These are phyloP conservation scores for Nasturtium officinale DNA, from an alignment of 345 rosid genomes.

Conservation along the genomic window DNA sequence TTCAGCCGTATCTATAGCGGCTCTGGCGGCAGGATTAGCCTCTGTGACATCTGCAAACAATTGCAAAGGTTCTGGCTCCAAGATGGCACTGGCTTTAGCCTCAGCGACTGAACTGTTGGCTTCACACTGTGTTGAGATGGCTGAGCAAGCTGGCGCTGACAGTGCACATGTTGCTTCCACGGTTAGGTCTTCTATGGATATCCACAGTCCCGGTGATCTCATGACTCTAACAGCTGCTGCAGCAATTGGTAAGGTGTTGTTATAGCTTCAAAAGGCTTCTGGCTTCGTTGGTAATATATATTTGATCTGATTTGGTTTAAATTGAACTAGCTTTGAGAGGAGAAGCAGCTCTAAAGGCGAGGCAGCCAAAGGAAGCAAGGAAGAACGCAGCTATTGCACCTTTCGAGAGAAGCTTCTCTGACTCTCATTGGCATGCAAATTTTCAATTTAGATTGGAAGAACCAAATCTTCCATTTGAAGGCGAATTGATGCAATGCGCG, in stretches of 20 bases:
- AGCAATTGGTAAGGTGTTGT: slow-evolving; percentile 68
- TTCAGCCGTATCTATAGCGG: slow-evolving; percentile 81
- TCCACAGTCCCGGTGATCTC: slow-evolving; percentile 78
- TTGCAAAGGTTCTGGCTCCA: slow-evolving; percentile 52
- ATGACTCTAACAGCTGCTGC: slow-evolving; percentile 95
- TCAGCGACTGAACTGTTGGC: slow-evolving; percentile 91
- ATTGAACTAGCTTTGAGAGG: slow-evolving; percentile 74
- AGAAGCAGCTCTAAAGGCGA: slow-evolving; percentile 80
- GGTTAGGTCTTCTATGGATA: slow-evolving; percentile 80
- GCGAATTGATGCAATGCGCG: slow-evolving; percentile 41
- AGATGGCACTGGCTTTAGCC: slow-evolving; percentile 71
- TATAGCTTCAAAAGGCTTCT: not conserved
- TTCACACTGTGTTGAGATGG: slow-evolving; percentile 83
- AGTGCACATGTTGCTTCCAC: slow-evolving; percentile 66
- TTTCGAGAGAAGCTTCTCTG: slow-evolving; percentile 62
- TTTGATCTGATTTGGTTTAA: slow-evolving; percentile 17
- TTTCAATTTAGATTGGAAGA: slow-evolving; percentile 39
- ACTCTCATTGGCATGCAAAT: slow-evolving; percentile 48
- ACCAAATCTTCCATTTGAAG: slow-evolving; percentile 40
- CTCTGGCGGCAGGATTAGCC: slow-evolving; percentile 93
- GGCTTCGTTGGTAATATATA: not conserved
- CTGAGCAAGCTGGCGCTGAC: slow-evolving; percentile 79
- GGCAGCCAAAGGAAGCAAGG: slow-evolving; percentile 83
- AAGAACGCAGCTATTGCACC: slow-evolving; percentile 87
- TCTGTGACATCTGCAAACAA: slow-evolving; percentile 68